These are phyloP conservation scores for Saccharomycopsis selenospora DNA, from an alignment of 805 yeast species.

Conservation along the genomic window DNA sequence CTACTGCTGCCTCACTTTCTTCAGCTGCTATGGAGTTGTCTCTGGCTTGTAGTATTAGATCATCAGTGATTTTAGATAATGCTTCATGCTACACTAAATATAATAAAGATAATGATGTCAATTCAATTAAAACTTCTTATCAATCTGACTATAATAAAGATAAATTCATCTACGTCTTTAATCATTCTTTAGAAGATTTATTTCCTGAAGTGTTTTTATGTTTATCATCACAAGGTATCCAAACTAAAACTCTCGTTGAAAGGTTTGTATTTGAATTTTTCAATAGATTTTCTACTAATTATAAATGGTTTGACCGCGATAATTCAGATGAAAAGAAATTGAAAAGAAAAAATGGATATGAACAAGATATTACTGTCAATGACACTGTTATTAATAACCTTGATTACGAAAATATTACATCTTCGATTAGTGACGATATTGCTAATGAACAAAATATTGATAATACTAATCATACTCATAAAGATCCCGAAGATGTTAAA, in stretches of 20 bases:
- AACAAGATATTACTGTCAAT: constrained; percentile 1
- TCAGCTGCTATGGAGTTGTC: neutral
- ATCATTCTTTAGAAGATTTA: constrained; percentile 19
- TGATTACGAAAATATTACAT: constrained; percentile 12
- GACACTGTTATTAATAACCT: constrained; percentile 8
- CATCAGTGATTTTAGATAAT: constrained; percentile 14
- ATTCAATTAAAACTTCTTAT: constrained; percentile 14
- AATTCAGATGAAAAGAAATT: constrained; percentile 14
- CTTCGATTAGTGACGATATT: constrained; percentile 9
- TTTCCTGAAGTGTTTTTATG: constrained; percentile 20
- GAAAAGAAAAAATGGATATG: constrained; percentile 1
- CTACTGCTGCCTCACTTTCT: neutral
- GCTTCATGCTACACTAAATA: constrained; percentile 4
- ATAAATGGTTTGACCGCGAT: constrained; percentile 12
- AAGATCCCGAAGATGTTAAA: constrained; percentile 9
- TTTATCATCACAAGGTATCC: constrained; percentile 18
- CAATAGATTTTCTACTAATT: constrained; percentile 16
- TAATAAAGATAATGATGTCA: constrained; percentile 11
- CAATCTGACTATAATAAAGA: constrained; percentile 16
- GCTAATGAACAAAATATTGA: constrained; percentile 1
- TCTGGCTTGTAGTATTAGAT: constrained; percentile 13
- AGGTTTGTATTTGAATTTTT: constrained; percentile 20
- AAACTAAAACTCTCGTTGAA: constrained; percentile 17
- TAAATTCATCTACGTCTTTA: constrained; percentile 17
- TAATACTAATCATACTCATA: constrained; percentile 4